Conservation (phyloP, 2,329 filamentous ascomycete species). For the Saccharata proteae region DNA sequence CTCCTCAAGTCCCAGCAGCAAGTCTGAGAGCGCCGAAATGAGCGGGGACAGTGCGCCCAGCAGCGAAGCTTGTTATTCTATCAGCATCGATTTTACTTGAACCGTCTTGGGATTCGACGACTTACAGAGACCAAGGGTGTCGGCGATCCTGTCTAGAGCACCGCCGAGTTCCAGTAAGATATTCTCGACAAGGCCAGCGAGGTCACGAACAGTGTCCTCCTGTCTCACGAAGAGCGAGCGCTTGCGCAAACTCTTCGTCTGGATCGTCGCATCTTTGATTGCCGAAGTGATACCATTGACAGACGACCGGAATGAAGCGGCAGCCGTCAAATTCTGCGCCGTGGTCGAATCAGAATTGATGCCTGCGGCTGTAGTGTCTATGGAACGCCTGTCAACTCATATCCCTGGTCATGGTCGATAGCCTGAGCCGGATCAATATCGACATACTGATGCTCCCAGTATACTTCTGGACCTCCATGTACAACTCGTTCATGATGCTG, state of each 20-base stretch:
- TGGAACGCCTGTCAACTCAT: background rate
- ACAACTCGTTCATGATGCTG: background rate
- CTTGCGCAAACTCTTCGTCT: slow-evolving; percentile 1
- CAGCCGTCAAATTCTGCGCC: slow-evolving; percentile 5
- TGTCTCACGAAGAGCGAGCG: background rate
- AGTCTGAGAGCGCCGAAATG: slow-evolving; percentile 3
- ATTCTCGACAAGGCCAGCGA: slow-evolving; percentile 5
- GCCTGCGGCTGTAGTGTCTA: background rate
- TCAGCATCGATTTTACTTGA: background rate
- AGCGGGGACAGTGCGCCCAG: slow-evolving; percentile 4
- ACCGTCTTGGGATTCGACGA: background rate
- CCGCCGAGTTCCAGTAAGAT: slow-evolving; percentile 6
- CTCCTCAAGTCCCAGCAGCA: slow-evolving; percentile 2
- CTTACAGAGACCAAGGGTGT: slow-evolving; percentile 7
- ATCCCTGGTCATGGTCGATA: background rate
- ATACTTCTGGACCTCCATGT: background rate
- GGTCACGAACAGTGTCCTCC: background rate
- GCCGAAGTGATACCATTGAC: slow-evolving; percentile 1
- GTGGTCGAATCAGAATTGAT: background rate
- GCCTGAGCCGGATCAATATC: too few relatives aligned
- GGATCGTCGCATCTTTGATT: slow-evolving; percentile 1
- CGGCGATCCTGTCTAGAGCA: slow-evolving; percentile 4
- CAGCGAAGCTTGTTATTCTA: slow-evolving; percentile 4
- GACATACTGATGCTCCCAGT: slow-evolving; percentile 4
- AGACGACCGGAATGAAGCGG: slow-evolving; percentile 1